Base-by-base conservation (phyloP, 352 stramenopile species). In the Plasmopara viticola region DNA sequence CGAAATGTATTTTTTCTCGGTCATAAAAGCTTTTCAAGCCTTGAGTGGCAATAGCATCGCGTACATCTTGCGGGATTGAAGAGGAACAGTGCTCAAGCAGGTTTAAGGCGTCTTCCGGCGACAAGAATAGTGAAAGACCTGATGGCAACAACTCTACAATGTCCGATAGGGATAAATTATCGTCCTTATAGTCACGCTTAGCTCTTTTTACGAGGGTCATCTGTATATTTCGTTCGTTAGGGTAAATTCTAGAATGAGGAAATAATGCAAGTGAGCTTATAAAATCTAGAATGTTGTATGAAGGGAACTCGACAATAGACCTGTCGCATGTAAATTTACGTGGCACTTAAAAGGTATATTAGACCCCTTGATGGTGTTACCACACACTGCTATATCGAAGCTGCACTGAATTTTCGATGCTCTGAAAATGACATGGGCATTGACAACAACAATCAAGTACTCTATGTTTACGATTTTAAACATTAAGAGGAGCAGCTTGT, bases 31-130 rank as follows among this genome's bases (percentile, higher is more conserved):
- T 56, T 56, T 50, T 52, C 17, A 65, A 49, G 6, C 56, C 56
- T 47, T 62, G 56, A 14, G 61, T 62, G 28, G 61, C 48, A 44
- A 69, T 41, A 7, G 48, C 40, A 57, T 69, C 44, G 28, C 61
- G 47, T n/a, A 62, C 51, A 42, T 58, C 56, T 42, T 62, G 44
- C 6, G 61, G 48, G 4, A 69, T 3, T 5, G 44, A 66, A 42
- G n/a, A 15, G 28, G 40, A 54, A 30, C 51, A 62, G 30, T 49
- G 34, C 7, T 10, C 40, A 5, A 66, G 40, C 9, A 66, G 48
- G 20, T 46, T 65, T 34, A 62, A 52, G 7, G 42, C 51, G 34
- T 69, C 56, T 37, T 69, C 51, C 6, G 61, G 61, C 12, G 45
- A n/a, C 14, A 69, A 46, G 30, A 62, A 69, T 35, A 35, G 34